These are phyloP conservation scores for Penicillium sclerotiorum DNA, from an alignment of 2,329 filamentous ascomycete species.

Conservation along the genomic window DNA sequence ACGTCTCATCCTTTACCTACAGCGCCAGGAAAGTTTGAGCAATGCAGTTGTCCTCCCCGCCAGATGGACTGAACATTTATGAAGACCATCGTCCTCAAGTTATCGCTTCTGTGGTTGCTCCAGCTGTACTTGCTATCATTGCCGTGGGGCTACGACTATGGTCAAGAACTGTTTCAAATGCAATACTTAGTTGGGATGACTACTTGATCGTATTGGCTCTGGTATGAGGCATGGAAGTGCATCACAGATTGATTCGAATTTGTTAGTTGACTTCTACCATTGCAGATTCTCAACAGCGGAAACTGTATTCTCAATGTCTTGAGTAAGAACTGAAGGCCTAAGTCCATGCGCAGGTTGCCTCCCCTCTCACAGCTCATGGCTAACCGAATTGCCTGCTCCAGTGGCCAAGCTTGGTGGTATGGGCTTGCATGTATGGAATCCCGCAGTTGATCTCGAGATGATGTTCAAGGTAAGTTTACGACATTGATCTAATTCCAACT, in stretches of 20 bases:
- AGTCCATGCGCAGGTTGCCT: too few species aligned
- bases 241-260: too few species aligned
- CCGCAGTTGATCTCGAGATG: not conserved
- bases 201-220: slow-evolving; percentile 1
- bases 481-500: not conserved
- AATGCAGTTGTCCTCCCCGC: not conserved
- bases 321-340: too few species aligned
- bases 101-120: slow-evolving; percentile 3
- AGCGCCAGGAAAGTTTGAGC: too few species aligned
- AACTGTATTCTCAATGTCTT: slow-evolving; percentile 5
- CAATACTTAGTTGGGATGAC: slow-evolving; percentile 6
- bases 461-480: not conserved
- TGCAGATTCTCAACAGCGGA: not conserved
- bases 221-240: too few species aligned
- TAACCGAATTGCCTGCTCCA: not conserved
- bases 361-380: not conserved
- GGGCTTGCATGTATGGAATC: slow-evolving; percentile 6
- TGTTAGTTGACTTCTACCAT: too few species aligned
- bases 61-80: not conserved
- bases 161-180: not conserved
- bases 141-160: slow-evolving; percentile 4
- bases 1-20: too few species aligned
- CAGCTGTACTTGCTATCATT: slow-evolving; percentile 1
- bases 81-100: not conserved
- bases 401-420: slow-evolving; percentile 5